phyloP scores from a whole-genome alignment of 1,139 yeast species.

The Suhomyces panamericanus region DNA sequence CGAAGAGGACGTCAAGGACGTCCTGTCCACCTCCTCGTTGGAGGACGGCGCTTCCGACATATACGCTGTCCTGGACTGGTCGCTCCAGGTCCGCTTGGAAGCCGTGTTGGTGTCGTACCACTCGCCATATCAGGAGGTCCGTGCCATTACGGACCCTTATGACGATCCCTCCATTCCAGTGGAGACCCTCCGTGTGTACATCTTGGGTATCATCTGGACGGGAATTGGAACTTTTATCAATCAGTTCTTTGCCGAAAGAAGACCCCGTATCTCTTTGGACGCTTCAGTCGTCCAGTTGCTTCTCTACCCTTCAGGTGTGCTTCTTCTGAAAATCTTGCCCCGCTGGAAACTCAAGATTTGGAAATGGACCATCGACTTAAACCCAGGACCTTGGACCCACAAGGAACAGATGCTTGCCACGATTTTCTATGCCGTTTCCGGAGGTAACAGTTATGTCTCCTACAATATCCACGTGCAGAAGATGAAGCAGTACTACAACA shows the following conservation, averaged over 20 bases:
- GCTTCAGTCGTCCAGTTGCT: constrained; percentile 59
- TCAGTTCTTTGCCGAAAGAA: constrained; percentile 57
- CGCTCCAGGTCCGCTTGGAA: constrained; percentile 18
- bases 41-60: not conserved
- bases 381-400: constrained; percentile 27
- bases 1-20: not conserved
- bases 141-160: constrained; percentile 54
- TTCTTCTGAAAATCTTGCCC: constrained; percentile 24
- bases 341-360: constrained; percentile 19
- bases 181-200: constrained; percentile 59
- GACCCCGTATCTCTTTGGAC: constrained; percentile 47
- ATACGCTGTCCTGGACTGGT: constrained; percentile 16
- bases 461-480: constrained; percentile 21
- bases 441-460: constrained; percentile 13
- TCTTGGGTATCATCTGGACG: constrained; percentile 56
- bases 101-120: constrained; percentile 44
- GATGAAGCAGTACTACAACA: constrained; percentile 16
- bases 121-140: constrained; percentile 66
- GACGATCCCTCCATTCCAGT: constrained; percentile 51
- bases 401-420: constrained; percentile 27
- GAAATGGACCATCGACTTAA: constrained; percentile 20
- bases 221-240: constrained; percentile 56
- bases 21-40: not conserved
- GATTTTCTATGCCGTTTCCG: constrained; percentile 21
- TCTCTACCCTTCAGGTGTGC: constrained; percentile 55